phyloP scores from a whole-genome alignment of 2,329 filamentous ascomycete genomes.

The Erysiphe pulchra region DNA sequence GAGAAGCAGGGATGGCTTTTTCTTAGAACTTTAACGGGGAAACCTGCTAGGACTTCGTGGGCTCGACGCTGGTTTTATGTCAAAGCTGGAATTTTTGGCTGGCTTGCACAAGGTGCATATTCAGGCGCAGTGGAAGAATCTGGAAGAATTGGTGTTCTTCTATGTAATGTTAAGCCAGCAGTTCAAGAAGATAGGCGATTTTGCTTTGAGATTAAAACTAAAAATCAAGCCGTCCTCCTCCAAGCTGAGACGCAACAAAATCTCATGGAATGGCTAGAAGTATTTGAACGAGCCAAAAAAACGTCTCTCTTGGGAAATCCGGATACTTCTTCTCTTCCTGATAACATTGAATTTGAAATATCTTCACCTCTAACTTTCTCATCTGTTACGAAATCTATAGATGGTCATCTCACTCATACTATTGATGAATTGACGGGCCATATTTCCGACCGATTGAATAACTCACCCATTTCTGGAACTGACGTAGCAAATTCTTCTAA shows the following conservation, averaged over 20 bases:
- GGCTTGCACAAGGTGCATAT: constrained; percentile 59
- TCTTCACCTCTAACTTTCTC: constrained; percentile 70
- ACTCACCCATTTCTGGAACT: constrained; percentile 35
- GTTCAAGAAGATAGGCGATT: constrained; percentile 84
- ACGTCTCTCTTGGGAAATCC: constrained; percentile 59
- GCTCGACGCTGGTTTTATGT: constrained; percentile 86
- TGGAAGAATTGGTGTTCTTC: constrained; percentile 80
- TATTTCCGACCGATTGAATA: constrained; percentile 32
- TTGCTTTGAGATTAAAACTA: constrained; percentile 97
- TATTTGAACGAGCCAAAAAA: constrained; percentile 85
- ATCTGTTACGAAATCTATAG: constrained; percentile 58
- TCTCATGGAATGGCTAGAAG: constrained; percentile 80
- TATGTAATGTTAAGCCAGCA: constrained; percentile 79
- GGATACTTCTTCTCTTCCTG: constrained; percentile 15
- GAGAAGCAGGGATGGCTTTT: constrained; percentile 96
- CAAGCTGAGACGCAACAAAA: constrained; percentile 84
- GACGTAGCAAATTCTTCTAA: constrained; percentile 21
- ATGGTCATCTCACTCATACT: constrained; percentile 25
- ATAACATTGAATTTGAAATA: constrained; percentile 71
- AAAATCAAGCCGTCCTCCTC: constrained; percentile 66
- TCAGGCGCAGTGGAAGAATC: constrained; percentile 76
- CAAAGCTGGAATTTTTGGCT: constrained; percentile 87
- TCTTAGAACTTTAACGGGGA: constrained; percentile 55
- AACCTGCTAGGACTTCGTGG: constrained; percentile 78
- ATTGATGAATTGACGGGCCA: constrained; percentile 20